Percentiles rank a stretch among this genome's conserved stretches.
Evolutionary conservation across 2,329 filamentous ascomycete species (phyloP).

Genomic region (Aureobasidium uvarum): DNA sequence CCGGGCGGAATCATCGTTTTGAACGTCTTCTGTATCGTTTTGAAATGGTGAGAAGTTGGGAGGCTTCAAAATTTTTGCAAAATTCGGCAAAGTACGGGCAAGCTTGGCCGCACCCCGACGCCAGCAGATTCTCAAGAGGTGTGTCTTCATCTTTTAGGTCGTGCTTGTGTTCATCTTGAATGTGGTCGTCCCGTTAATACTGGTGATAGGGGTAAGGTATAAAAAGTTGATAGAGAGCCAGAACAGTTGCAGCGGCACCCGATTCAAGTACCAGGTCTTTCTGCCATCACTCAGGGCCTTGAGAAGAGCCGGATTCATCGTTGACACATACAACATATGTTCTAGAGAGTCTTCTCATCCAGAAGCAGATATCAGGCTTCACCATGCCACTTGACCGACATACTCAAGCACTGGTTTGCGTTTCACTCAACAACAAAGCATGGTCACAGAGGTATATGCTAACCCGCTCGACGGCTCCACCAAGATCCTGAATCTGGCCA

Average conservation of each 20-base stretch:
- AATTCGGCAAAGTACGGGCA: neutral
- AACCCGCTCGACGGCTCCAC: neutral
- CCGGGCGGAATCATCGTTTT: neutral
- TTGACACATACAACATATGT: neutral
- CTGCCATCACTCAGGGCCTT: neutral
- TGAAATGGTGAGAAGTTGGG: neutral
- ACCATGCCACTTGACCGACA: neutral
- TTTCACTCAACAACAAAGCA: too few species aligned
- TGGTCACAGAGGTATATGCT: neutral
- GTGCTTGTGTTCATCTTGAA: neutral
- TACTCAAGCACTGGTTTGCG: neutral
- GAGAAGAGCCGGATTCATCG: neutral
- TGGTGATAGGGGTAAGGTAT: neutral
- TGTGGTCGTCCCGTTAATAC: neutral
- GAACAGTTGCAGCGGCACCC: neutral
- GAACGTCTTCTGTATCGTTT: neutral
- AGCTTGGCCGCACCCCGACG: neutral
- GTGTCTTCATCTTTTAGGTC: neutral
- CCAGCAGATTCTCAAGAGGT: neutral
- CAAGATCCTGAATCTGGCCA: conserved; percentile 8
- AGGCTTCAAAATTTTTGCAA: neutral
- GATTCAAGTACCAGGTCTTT: neutral
- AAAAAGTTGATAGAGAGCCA: too few species aligned
- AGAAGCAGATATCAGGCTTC: neutral
- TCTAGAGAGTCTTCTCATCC: neutral